Base-by-base conservation (phyloP, 1,284 basidiomycete genomes). In the Ganoderma multipileum region DNA sequence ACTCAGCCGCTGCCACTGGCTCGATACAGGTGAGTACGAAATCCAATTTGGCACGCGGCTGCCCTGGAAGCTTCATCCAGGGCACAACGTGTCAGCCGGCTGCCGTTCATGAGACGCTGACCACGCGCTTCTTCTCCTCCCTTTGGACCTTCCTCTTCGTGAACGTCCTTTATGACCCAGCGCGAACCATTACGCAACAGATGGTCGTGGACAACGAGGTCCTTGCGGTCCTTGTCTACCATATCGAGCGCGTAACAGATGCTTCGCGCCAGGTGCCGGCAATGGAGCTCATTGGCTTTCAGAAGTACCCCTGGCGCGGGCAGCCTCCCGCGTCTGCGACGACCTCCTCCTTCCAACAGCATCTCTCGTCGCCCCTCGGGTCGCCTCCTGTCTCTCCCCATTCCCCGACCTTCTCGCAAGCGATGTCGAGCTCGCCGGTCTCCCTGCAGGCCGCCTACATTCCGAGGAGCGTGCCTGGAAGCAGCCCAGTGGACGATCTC, bases 221-320 rank as follows among this genome's bases (percentile, higher is more conserved):
- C 20, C 79, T 91, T 59, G 85, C 91, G 58, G 86, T 86, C 71
- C 80, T 92, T 72, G 83, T 89, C 59, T 93, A 92, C 78, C 87
- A 91, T 71, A 81, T 94, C 71, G 87, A 90, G 73, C 86, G 89
- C 76, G 70, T 76, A 26, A 79, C 79, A 71, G 81, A 81, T 75
- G 82, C 82, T 54, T 79, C 82, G 69, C 75, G 78, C 68, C 79
- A 63, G 26, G 66, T 83, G 77, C 89, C 91, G n/a, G 84, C 85
- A 42, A 89, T 87, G 67, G 84, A 88, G 73, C 81, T 92, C 68
- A 71, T 87, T 69, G 85, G 83, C 54, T 85, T 86, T 76, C 86
- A 87, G 78, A 85, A 83, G 79, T 85, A 84, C 77, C 71, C 76
- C 30, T 72, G 73, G 69, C 70, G 71, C 52, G 65, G 69, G 47